phyloP scores from a whole-genome alignment of 306 rosid genomes.

The Purshia tridentata region DNA sequence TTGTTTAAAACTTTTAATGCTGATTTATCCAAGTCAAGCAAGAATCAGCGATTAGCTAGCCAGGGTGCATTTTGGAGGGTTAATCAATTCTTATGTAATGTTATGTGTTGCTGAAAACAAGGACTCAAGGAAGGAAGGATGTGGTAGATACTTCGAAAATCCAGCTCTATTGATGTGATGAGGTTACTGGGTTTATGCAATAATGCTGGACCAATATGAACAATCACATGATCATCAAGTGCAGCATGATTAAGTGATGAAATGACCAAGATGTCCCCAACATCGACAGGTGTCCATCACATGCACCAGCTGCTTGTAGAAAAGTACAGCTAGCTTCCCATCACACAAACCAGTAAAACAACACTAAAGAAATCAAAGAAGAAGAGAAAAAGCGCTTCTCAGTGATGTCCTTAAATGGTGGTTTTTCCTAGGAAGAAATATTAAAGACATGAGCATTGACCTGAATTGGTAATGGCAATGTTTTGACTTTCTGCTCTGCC shows the following conservation, averaged over 20 bases:
- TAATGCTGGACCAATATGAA: background rate
- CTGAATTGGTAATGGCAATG: slow-evolving; percentile 25
- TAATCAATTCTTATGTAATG: too few species aligned
- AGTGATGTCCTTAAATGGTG: slow-evolving; percentile 31
- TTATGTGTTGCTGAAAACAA: too few species aligned
- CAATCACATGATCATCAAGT: background rate
- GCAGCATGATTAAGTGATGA: background rate
- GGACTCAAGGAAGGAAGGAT: too few species aligned
- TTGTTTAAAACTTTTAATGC: slow-evolving; percentile 26
- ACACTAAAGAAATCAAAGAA: background rate
- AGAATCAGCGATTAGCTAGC: too few species aligned
- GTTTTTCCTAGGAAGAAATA: slow-evolving; percentile 33
- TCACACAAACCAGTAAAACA: background rate
- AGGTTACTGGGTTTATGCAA: background rate
- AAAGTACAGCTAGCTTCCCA: slow-evolving; percentile 10
- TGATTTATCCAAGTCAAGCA: background rate
- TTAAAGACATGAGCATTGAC: slow-evolving; percentile 26
- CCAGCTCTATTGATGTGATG: too few species aligned
- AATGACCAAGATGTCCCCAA: slow-evolving; percentile 12
- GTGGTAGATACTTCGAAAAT: too few species aligned
- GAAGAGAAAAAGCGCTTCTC: slow-evolving; percentile 17
- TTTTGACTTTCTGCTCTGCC: slow-evolving; percentile 33
- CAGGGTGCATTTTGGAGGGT: too few species aligned
- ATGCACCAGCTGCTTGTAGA: slow-evolving; percentile 8
- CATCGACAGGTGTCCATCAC: slow-evolving; percentile 30